A percentile compares a stretch with the other conserved stretches of the same genome.
Evolutionary conservation across 192 early-diverging fungal genomes (phyloP).

Genomic region (Dissophora ornata): DNA sequence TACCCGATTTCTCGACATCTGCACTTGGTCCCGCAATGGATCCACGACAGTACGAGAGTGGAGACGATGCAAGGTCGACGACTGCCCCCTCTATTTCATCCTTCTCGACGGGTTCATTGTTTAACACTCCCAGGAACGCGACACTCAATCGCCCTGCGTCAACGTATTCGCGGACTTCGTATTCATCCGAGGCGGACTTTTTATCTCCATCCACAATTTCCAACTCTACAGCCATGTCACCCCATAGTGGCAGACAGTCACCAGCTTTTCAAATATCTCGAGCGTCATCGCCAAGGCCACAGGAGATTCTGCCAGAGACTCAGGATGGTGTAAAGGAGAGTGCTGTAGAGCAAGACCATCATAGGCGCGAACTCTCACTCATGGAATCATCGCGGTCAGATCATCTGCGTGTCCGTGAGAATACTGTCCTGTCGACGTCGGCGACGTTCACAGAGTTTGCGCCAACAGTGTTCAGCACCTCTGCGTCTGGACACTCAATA

Average conservation of each 20-base stretch:
- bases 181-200: background rate
- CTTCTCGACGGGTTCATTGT: conserved; percentile 9
- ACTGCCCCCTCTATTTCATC: background rate
- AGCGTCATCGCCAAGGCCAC: too few relatives aligned
- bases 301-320: too few relatives aligned
- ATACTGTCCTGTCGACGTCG: background rate
- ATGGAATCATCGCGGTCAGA: conserved; percentile 3
- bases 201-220: background rate
- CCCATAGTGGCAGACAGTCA: too few relatives aligned
- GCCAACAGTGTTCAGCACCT: background rate
- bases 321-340: too few relatives aligned
- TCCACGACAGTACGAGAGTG: conserved; percentile 37
- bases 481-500: background rate
- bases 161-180: background rate
- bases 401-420: background rate
- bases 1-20: conserved; percentile 5
- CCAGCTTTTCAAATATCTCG: too few relatives aligned
- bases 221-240: background rate
- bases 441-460: background rate
- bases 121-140: conserved; percentile 20
- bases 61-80: background rate
- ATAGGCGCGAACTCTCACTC: too few relatives aligned
- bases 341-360: too few relatives aligned
- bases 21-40: conserved; percentile 45
- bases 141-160: conserved; percentile 8